phyloP scores from a whole-genome alignment of 1,284 basidiomycete species.

The Cryptococcus amylolentus region DNA sequence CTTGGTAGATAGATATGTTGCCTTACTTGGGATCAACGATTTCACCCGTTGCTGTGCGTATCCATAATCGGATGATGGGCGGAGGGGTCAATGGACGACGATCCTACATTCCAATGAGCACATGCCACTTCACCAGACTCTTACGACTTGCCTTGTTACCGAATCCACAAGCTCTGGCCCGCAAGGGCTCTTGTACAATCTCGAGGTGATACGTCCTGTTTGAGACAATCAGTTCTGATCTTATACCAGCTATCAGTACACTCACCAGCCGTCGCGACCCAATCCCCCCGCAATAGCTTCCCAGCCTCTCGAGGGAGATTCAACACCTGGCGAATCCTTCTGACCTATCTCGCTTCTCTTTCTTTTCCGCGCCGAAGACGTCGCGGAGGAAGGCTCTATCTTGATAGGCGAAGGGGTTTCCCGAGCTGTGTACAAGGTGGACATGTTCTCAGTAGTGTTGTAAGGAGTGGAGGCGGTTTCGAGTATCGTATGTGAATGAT shows the following conservation, averaged over 20 bases:
- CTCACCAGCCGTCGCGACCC: background rate
- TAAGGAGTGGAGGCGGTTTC: too few relatives aligned
- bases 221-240: background rate
- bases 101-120: constrained; percentile 57
- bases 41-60: constrained; percentile 55
- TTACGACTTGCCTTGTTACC: constrained; percentile 72
- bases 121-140: constrained; percentile 3
- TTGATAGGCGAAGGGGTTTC: too few relatives aligned
- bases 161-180: constrained; percentile 90
- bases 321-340: background rate
- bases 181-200: constrained; percentile 77
- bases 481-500: too few relatives aligned
- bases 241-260: background rate
- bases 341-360: background rate
- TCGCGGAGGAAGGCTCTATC: too few relatives aligned
- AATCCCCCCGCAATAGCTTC: background rate
- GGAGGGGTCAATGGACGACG: constrained; percentile 83
- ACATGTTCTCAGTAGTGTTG: too few relatives aligned
- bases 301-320: too few relatives aligned
- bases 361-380: background rate
- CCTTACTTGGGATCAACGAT: constrained; percentile 73
- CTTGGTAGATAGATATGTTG: background rate
- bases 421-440: too few relatives aligned
- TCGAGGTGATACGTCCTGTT: constrained; percentile 72
- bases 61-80: constrained; percentile 58